Evolutionary conservation across 257 asterid genomes (phyloP).

Genomic region (Haberlea rhodopensis): DNA sequence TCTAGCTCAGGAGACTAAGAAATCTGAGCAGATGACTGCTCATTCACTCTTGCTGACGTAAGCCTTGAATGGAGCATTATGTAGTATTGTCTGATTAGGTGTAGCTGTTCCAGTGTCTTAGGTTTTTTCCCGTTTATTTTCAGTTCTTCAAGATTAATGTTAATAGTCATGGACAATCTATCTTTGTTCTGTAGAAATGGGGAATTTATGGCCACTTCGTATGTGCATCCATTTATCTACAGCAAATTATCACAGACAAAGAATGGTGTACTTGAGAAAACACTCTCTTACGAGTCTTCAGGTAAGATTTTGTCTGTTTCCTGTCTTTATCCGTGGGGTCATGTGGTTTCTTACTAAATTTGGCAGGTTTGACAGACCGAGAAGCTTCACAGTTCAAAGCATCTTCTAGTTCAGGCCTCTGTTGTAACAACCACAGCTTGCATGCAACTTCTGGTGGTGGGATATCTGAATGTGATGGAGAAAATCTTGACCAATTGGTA

Average conservation of each 20-base stretch:
- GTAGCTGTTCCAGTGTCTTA: constrained; percentile 6
- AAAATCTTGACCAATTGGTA: constrained; percentile 50
- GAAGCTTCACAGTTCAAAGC: constrained; percentile 65
- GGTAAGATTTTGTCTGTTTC: constrained; percentile 44
- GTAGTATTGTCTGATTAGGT: neutral
- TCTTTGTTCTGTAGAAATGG: constrained; percentile 48
- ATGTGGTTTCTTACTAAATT: constrained; percentile 34
- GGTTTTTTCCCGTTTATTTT: neutral
- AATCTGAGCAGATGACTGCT: constrained; percentile 34
- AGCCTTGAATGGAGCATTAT: constrained; percentile 29
- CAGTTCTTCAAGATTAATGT: neutral
- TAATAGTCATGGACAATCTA: constrained; percentile 17
- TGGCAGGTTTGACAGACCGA: constrained; percentile 59
- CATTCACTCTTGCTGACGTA: constrained; percentile 43
- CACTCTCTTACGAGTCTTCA: constrained; percentile 35
- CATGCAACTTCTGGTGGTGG: constrained; percentile 39
- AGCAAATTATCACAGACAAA: constrained; percentile 50
- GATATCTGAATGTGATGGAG: constrained; percentile 37
- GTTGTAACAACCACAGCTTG: constrained; percentile 51
- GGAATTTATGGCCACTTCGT: constrained; percentile 41
- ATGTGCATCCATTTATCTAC: constrained; percentile 60
- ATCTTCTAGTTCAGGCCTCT: constrained; percentile 77
- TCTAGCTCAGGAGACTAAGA: constrained; percentile 34
- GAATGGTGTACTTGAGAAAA: constrained; percentile 32
- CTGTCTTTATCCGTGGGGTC: constrained; percentile 22